Base-by-base conservation (phyloP, 2,329 filamentous ascomycete species). In the Trichoderma sp. region DNA sequence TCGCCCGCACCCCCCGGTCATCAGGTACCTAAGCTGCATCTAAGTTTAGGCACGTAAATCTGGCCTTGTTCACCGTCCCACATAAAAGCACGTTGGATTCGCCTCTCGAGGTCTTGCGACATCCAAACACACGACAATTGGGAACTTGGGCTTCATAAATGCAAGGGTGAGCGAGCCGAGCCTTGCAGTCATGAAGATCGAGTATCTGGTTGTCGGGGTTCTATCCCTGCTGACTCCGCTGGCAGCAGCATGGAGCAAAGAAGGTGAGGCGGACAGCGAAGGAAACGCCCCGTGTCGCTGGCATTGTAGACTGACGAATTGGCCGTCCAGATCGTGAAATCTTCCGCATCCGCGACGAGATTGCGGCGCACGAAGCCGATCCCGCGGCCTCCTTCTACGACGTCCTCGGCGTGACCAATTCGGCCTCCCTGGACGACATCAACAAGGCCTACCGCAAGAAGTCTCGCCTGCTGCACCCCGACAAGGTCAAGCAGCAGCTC, bases 361-460 rank as follows among this genome's bases (percentile, higher is more conserved):
- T 99, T 67, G 81, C 87, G 53, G 83, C 89, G 71, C 92, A 97
- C 78, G 93, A 97, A 78, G 67, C 76, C 37, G 93, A 95, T 68
- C 75, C 84, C 61, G 90, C 92, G 70, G 86, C 92, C 69, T 95
- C 92, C 73, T 99, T 99, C 81, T 99, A 99, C 87, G 90, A 96
- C 77, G 95, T 97, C 81, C 84, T 99, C 70, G 93, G 90, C 75
- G 86, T 97, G 71, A 83, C 86, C 60, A 83, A 88, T 69, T 85
- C 85, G 68, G 94, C 93, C 69, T 90, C 86, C 73, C 89, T 92
- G 72, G 93, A 97, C 71, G 92, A 97, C 70, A 91, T 99, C 81
- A 93, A 90, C 83, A 96, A 95, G 80, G 94, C 93, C 74, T 97
- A 96, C 85, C 92, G 92, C 82, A 93, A 94, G 82, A 93, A 90